Base-by-base conservation (phyloP, 257 asterid species). In the Capsicum pubescens region DNA sequence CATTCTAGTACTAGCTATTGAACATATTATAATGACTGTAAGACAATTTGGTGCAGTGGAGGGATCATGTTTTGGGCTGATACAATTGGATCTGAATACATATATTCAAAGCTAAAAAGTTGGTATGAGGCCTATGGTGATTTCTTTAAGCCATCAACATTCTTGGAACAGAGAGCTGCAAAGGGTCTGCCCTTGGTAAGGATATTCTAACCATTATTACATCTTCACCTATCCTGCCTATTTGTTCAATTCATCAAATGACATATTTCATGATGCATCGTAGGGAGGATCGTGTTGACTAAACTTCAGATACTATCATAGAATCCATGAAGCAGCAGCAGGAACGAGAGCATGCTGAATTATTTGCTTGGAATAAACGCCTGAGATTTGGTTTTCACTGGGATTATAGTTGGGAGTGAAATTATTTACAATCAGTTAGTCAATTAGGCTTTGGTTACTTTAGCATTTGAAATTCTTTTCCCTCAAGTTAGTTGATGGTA, bases 1-100 rank as follows among this genome's bases (percentile, higher is more conserved):
- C 44, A 10, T 70, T 42, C 56, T 44, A 12, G 3, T 42, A 26
- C 32, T 42, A 70, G 56, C 79, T 70, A 8, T 68, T 8, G 21
- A 68, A 14, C 52, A 42, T 39, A 16, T 69, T 42, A 21, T 39
- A 69, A 69, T 69, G 54, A 69, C 32, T 69, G 77, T 5, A 44
- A 0, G 36, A 9, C 63, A 21, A 77, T 32, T 77, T 14, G 6
- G 2, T 77, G 82, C 82, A 77, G 82, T 77, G 82, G 82, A 32
- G 84, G 84, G 17, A 1, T 81, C 72, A 58, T 81, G 61, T 81
- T 81, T 48, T 58, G 74, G 84, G 84, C 71, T 44, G 84, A 81
- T 44, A 13, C 61, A 1, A 39, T 81, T 81, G 84, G 84, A 64
- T 60, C 3, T 4, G 58, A 81, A n/a, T 81, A 81, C 19, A 81